Base-by-base conservation (phyloP, 352 stramenopile genomes). In the Phytophthora fragariaefolia region DNA sequence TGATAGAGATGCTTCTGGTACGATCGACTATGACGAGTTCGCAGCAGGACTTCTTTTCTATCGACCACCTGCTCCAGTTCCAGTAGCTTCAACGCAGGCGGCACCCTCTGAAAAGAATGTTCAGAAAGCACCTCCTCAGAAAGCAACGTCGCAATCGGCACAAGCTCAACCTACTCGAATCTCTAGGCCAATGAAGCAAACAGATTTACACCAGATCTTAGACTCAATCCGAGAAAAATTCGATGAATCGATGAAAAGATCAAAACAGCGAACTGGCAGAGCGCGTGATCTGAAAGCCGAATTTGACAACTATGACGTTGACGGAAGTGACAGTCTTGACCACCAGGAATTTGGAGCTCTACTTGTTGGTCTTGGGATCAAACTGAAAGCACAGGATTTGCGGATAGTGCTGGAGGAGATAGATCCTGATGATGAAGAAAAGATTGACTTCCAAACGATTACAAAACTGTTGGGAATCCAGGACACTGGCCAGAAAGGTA, bases 21-120 rank as follows among this genome's bases (percentile, higher is more conserved):
- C 82, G 12, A 83, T 92, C 43, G 83, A 91, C 65, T 92, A 92
- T 34, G 78, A 90, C 47, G 83, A 92, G 48, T 92, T 90, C 55
- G 80, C 83, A 0, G 75, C 76, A 1, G 83, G 83, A 1, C 48
- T 92, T n/a, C 64, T 92, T 2, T 92, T 90, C 36, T 90, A 85
- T 40, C 76, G 81, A 0, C 74, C 83, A 12, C 74, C 76, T 24
- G 9, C 71, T 38, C 9, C 20, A 0, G 49, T 51, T 9, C 46
- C 59, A 23, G 27, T 53, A 34, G 46, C 9, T 9, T 18, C 50
- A 10, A 23, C 24, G 4, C 40, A 54, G 23, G 7, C 15, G 4
- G 10, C 55, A 23, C 0, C 38, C 2, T 68, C 52, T 26, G 24
- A 27, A n/a, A 71, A 66, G 48, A 47, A 1, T 18, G 8, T 22